These are phyloP conservation scores for Claviceps spartinae DNA, from an alignment of 2,329 filamentous ascomycete species.

Conservation along the genomic window DNA sequence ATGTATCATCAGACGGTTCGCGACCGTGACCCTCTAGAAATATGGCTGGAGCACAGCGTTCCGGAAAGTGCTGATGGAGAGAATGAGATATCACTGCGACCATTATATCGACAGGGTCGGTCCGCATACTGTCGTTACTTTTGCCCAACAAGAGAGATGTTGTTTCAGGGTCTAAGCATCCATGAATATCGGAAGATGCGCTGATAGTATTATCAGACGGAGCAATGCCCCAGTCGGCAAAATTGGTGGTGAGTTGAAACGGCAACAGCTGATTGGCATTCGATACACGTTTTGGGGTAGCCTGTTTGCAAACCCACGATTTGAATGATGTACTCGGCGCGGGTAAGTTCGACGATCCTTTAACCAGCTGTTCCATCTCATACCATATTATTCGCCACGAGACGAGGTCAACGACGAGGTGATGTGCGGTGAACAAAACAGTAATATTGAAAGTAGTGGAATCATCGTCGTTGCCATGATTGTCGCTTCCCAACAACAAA, in stretches of 20 bases:
- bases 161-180: background rate
- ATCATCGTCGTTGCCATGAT: background rate
- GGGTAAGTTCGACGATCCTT: background rate
- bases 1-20: slow-evolving; percentile 12
- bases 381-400: slow-evolving; percentile 28
- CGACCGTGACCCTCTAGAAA: slow-evolving; percentile 30
- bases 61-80: slow-evolving; percentile 20
- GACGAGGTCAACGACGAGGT: slow-evolving; percentile 28
- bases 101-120: slow-evolving; percentile 25
- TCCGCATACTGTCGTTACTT: slow-evolving; percentile 18
- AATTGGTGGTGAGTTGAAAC: slow-evolving; percentile 7
- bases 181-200: background rate
- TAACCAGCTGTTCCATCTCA: slow-evolving; percentile 9
- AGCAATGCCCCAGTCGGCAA: slow-evolving; percentile 9
- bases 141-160: slow-evolving; percentile 9
- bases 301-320: slow-evolving; percentile 22
- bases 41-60: slow-evolving; percentile 20
- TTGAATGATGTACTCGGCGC: slow-evolving; percentile 18
- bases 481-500: background rate
- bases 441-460: background rate
- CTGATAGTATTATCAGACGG: slow-evolving; percentile 3
- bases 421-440: slow-evolving; percentile 8
- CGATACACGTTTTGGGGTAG: slow-evolving; percentile 11
- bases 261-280: slow-evolving; percentile 4
- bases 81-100: slow-evolving; percentile 21